Base-by-base conservation (phyloP, 768 basidiomycete genomes). In the Pilatotrama ljubarskyi region DNA sequence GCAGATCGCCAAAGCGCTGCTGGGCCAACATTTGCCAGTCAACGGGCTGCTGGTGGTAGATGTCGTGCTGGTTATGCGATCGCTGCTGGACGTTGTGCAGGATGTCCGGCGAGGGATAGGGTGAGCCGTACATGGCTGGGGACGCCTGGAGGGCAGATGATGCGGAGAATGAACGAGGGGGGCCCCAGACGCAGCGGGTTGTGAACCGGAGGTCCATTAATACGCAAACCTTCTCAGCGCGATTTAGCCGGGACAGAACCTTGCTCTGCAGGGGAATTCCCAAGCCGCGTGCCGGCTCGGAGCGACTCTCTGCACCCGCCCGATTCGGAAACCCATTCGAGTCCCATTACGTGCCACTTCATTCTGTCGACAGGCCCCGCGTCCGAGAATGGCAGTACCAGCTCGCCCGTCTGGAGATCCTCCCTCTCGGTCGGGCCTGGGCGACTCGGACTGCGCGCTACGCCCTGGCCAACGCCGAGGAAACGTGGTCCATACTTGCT, bases 161-260 rank as follows among this genome's bases (percentile, higher is more conserved):
- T 55, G 61, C 61, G 61, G 61, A 63, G 61, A 58, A 18, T 58
- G 61, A 62, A 58, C 51, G 55, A 38, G 47, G 61, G 61, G 55
- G 61, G 50, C 37, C 17, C 14, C 41, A 32, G 32, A 42, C 53
- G 53, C 51, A 29, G 61, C 57, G 61, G 61, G 40, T 63, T 32
- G 51, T 58, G 61, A 63, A 63, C 51, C 61, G 51, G 60, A 41
- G 56, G 41, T 49, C 37, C 38, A 56, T 63, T 54, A 58, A 58
- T 58, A 63, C 47, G 44, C 55, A 25, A 53, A 53, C 29, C 55
- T 58, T 41, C 49, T 36, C 41, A 58, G 61, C 61, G 52, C 61
- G 55, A 47, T n/a, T 26, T 22, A 47, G 49, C 54, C 47, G 53
- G 40, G 47, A 55, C 47, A 49, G 59, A 54, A 61, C 44, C 26